Percentiles rank a stretch among this genome's conserved stretches.
Evolutionary conservation across 2,329 filamentous ascomycete species (phyloP).

Genomic region (Bipolaris bicolor): DNA sequence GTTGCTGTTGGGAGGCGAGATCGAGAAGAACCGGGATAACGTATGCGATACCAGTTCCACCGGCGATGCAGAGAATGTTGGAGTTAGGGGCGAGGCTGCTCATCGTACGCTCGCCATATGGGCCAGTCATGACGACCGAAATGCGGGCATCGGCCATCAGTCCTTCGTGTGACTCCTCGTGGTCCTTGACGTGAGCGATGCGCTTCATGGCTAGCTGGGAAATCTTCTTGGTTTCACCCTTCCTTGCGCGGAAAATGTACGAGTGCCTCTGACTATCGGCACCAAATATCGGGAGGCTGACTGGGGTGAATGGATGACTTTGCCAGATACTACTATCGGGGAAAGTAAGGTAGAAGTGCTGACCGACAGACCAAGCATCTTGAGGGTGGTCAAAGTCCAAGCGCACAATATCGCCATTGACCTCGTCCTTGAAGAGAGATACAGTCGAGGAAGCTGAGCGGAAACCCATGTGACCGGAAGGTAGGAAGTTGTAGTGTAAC

Average conservation of each 20-base stretch:
- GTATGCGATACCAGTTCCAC: conserved; percentile 48
- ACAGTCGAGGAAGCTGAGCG: conserved; percentile 35
- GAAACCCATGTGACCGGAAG: conserved; percentile 41
- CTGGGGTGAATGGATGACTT: conserved; percentile 68
- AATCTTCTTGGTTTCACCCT: conserved; percentile 43
- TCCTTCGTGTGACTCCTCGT: conserved; percentile 30
- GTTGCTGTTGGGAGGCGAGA: conserved; percentile 33
- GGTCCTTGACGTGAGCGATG: conserved; percentile 25
- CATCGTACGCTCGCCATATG: conserved; percentile 43
- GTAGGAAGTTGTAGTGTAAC: conserved; percentile 59
- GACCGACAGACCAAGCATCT: conserved; percentile 67
- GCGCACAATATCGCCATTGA: conserved; percentile 61
- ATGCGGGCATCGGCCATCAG: conserved; percentile 35
- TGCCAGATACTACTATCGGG: conserved; percentile 72
- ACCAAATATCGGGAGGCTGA: conserved; percentile 34
- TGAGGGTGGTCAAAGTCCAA: conserved; percentile 70
- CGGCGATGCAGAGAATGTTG: conserved; percentile 47
- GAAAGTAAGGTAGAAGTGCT: conserved; percentile 76
- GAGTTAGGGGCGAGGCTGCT: conserved; percentile 27
- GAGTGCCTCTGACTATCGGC: conserved; percentile 36
- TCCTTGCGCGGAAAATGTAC: conserved; percentile 46
- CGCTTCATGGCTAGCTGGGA: conserved; percentile 40
- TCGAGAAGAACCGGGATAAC: conserved; percentile 45
- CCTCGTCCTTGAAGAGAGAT: conserved; percentile 45
- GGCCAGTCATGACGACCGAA: conserved; percentile 43